Evolutionary conservation across 2,329 filamentous ascomycete genomes (phyloP).

Genomic region (Gnomoniopsis smithogilvyi): DNA sequence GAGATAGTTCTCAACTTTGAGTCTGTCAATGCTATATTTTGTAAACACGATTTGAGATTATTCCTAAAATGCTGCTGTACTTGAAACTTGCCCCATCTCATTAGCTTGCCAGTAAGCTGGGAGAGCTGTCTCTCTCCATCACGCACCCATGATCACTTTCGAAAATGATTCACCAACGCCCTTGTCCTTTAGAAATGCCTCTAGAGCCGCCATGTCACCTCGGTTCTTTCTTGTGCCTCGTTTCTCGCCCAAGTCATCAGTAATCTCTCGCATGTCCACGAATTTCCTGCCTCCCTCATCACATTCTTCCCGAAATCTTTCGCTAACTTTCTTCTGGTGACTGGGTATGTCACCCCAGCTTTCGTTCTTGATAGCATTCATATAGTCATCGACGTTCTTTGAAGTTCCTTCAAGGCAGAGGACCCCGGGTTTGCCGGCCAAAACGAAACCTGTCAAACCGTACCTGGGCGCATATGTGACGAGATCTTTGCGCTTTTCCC

Average conservation of each 20-base stretch:
- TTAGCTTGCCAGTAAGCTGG: not conserved
- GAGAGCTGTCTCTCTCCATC: not conserved
- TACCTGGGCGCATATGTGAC: conserved; percentile 51
- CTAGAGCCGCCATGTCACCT: conserved; percentile 50
- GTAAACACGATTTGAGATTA: no score
- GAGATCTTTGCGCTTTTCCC: conserved; percentile 55
- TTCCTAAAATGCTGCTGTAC: no score
- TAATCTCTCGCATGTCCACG: conserved; percentile 55
- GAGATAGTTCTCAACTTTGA: no score
- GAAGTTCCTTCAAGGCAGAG: conserved; percentile 50
- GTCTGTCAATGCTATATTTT: no score
- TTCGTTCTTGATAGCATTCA: conserved; percentile 62
- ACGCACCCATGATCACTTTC: conserved; percentile 33
- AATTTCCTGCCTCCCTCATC: conserved; percentile 38
- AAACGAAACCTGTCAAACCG: conserved; percentile 54
- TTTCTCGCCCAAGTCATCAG: conserved; percentile 44
- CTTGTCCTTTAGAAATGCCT: conserved; percentile 44
- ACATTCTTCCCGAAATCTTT: conserved; percentile 43
- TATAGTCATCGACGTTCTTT: conserved; percentile 50
- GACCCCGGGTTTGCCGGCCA: conserved; percentile 57
- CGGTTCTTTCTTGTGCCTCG: conserved; percentile 47
- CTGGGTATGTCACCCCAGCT: conserved; percentile 61
- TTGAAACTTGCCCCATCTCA: no score
- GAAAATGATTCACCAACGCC: conserved; percentile 42
- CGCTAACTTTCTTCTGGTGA: conserved; percentile 61